These are phyloP conservation scores for Phlebiopsis flavidoalba DNA, from an alignment of 768 basidiomycete genomes.

Conservation along the genomic window DNA sequence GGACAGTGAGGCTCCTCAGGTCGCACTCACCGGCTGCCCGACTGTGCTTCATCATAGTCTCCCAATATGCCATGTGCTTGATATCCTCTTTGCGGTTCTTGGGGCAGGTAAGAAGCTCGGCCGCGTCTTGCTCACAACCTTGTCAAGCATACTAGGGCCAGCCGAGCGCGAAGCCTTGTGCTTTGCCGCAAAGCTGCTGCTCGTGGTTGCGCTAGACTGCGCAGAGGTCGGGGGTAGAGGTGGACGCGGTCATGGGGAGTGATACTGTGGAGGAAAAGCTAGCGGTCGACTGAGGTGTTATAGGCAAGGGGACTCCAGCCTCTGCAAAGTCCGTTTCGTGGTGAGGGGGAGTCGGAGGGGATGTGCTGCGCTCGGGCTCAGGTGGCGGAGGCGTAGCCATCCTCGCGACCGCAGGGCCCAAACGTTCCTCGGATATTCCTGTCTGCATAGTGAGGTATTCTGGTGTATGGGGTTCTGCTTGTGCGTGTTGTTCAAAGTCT, in stretches of 20 bases:
- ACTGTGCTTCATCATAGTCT: conserved; percentile 83
- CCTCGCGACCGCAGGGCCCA: conserved; percentile 1
- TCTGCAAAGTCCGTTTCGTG: background rate
- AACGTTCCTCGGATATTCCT: conserved; percentile 10
- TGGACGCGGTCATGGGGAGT: conserved; percentile 27
- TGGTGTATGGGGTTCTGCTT: conserved; percentile 10
- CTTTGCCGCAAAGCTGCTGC: conserved; percentile 18
- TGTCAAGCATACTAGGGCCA: conserved; percentile 71
- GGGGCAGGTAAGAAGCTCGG: conserved; percentile 78
- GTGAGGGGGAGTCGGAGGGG: conserved; percentile 1
- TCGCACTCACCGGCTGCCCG: conserved; percentile 56
- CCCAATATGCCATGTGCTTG: conserved; percentile 84
- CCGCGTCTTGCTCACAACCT: conserved; percentile 79
- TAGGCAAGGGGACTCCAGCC: conserved; percentile 2
- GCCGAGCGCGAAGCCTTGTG: conserved; percentile 47
- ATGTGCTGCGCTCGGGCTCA: conserved; percentile 4
- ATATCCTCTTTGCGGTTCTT: conserved; percentile 72
- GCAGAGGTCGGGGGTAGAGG: conserved; percentile 23
- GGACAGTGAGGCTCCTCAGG: background rate
- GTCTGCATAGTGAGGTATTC: conserved; percentile 17
- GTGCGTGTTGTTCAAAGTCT: conserved; percentile 3
- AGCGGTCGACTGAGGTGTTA: conserved; percentile 5
- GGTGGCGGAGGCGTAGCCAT: background rate
- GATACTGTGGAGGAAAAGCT: conserved; percentile 16
- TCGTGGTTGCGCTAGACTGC: conserved; percentile 12